Evolutionary conservation across 176 grass and related monocot species (phyloP), one percentile per base, ranked within the genome.

Genomic region (Cenchrus purpureus): DNA sequence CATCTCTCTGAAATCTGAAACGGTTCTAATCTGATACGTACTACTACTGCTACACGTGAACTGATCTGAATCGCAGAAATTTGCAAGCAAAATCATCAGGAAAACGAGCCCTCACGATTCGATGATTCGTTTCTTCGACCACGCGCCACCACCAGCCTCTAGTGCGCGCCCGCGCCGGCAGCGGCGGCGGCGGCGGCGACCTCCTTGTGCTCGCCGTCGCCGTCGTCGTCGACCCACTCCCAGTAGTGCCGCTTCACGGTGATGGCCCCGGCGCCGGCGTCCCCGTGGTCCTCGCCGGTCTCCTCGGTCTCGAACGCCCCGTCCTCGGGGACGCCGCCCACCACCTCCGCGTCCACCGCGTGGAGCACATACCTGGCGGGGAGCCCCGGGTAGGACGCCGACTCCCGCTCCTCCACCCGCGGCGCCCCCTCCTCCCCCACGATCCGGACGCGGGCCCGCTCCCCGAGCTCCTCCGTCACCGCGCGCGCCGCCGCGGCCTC

Each of bases 251-350:
- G 73, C 81, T 86, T 90, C 49, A 95, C 96, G 63, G 88, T 83
- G 74, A 94, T 58, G 16, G 86, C 88, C 3, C 48, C 68, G 11
- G 75, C 78, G 25, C 44, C 65, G 12, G 55, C 80, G 12, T 68
- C 73, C 3, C 64, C 87, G 52, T 78, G 32, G 12, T 86, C 80
- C 86, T 98, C 93, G 57, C 96, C 93, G n/a, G 28, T 28, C 81
- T 95, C 96, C 77, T 93, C 96, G 2, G 93, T 95, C 74, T 93
- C 94, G 73, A 98, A 98, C 40, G 83, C 96, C 1, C 93, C 91
- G 13, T 95, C 89, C 74, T 92, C 89, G 0, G 91, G 96, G 22
- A 94, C 6, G 8, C 93, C 93, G 28, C 84, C 80, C 0, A 94
- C 84, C 29, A 89, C 73, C 85, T 86, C 88, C 0, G 91, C 91